phyloP scores from a whole-genome alignment of 805 yeast species.

The Saccharomycopsis fodiens region DNA sequence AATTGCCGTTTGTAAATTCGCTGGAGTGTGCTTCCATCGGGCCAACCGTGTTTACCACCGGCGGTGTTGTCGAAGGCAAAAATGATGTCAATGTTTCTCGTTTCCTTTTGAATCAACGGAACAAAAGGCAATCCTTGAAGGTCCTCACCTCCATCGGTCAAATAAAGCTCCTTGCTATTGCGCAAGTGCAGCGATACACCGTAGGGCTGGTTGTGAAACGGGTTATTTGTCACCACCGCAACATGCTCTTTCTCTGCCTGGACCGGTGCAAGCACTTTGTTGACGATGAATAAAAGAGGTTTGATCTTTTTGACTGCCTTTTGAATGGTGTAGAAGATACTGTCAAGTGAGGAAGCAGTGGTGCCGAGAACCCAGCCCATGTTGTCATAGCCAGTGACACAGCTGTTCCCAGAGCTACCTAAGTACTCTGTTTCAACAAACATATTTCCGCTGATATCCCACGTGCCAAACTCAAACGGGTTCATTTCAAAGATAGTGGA shows the following conservation, averaged over 20 bases:
- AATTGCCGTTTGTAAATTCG: constrained; percentile 55
- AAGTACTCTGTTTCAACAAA: constrained; percentile 62
- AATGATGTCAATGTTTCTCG: constrained; percentile 49
- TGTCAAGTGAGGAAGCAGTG: constrained; percentile 73
- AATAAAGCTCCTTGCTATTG: constrained; percentile 36
- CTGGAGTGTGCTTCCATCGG: constrained; percentile 56
- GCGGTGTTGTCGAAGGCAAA: constrained; percentile 64
- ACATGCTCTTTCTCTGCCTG: constrained; percentile 52
- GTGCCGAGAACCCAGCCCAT: constrained; percentile 80
- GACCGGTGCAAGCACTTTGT: constrained; percentile 40
- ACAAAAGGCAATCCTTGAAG: constrained; percentile 53
- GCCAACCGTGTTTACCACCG: constrained; percentile 56
- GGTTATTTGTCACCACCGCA: constrained; percentile 63
- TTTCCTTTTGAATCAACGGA: constrained; percentile 51
- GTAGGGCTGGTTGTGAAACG: constrained; percentile 43
- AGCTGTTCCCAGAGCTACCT: constrained; percentile 53
- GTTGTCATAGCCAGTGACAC: constrained; percentile 69
- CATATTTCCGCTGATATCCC: constrained; percentile 69
- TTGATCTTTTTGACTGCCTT: constrained; percentile 40
- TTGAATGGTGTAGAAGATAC: constrained; percentile 27
- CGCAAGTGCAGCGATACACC: constrained; percentile 33
- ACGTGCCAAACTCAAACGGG: constrained; percentile 76
- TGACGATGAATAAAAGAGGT: constrained; percentile 35
- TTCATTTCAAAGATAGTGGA: constrained; percentile 60
- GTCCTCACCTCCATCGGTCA: constrained; percentile 73